Percentiles rank a stretch among this genome's conserved stretches.
Conservation (phyloP, 2,329 filamentous ascomycete species). For the Amauroascus niger region DNA sequence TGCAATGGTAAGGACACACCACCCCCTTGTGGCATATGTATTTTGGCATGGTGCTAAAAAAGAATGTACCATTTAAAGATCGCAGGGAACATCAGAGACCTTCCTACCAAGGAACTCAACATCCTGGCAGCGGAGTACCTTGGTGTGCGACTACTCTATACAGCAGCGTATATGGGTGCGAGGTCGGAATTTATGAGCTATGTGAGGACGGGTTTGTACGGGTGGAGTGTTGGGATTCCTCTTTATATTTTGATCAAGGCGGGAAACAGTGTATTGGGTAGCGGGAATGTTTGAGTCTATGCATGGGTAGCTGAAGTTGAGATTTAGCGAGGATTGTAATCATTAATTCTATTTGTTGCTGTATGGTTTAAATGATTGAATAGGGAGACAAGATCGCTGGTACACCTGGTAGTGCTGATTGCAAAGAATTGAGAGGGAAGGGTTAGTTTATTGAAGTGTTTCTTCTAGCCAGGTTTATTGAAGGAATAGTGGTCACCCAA, state of each 20-base stretch:
- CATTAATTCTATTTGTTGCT: too few species aligned
- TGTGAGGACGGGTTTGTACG: constrained; percentile 27
- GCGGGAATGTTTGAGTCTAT: background rate
- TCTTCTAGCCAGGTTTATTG: too few species aligned
- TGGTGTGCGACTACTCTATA: constrained; percentile 27
- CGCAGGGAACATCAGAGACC: constrained; percentile 27
- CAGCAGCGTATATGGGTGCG: constrained; percentile 27
- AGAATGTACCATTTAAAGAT: constrained; percentile 20
- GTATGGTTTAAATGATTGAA: too few species aligned
- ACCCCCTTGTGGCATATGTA: background rate
- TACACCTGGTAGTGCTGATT: too few species aligned
- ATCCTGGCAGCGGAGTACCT: constrained; percentile 27
- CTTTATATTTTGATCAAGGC: constrained; percentile 27
- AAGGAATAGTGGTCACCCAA: background rate
- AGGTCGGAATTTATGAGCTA: constrained; percentile 27
- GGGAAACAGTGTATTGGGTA: constrained; percentile 15
- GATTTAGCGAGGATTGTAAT: too few species aligned
- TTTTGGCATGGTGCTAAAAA: too few species aligned
- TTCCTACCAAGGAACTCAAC: constrained; percentile 27
- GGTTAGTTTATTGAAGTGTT: too few species aligned
- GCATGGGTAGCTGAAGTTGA: too few species aligned
- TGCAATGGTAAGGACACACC: constrained; percentile 24
- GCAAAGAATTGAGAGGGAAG: too few species aligned
- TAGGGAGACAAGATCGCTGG: too few species aligned
- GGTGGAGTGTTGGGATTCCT: constrained; percentile 28